These are phyloP conservation scores for Triglochin maritima DNA, from an alignment of 106 monocot genomes.

Conservation along the genomic window DNA sequence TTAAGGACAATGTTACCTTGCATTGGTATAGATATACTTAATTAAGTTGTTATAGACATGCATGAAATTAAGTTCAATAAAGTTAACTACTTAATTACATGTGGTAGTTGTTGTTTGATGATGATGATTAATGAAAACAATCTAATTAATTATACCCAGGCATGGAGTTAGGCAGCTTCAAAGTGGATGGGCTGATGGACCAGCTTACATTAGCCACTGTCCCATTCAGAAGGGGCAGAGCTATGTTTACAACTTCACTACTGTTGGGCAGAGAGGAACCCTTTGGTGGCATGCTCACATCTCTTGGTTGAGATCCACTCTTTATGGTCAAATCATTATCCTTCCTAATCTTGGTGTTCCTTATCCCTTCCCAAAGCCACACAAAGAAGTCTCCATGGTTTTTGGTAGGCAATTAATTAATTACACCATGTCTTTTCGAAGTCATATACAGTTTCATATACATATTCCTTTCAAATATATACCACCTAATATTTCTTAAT, in stretches of 20 bases:
- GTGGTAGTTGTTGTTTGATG: not conserved
- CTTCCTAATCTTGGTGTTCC: constrained; percentile 35
- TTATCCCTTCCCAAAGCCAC: constrained; percentile 30
- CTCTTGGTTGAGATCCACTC: constrained; percentile 34
- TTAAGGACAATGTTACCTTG: constrained; percentile 5
- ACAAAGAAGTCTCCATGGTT: constrained; percentile 20
- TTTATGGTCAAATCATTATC: constrained; percentile 31
- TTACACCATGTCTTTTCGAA: not conserved
- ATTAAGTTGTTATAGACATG: too few species aligned
- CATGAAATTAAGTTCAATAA: too few species aligned
- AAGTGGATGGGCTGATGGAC: constrained; percentile 57
- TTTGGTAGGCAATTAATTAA: constrained; percentile 1
- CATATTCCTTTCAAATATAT: too few species aligned
- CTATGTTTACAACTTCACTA: constrained; percentile 18
- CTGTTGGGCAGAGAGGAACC: constrained; percentile 10
- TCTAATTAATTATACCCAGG: constrained; percentile 13
- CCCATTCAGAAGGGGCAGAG: constrained; percentile 13
- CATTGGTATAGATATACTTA: constrained; percentile 5
- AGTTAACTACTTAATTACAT: not conserved
- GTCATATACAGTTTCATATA: too few species aligned
- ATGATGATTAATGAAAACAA: too few species aligned
- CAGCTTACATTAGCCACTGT: constrained; percentile 13
- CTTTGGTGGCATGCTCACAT: constrained; percentile 40
- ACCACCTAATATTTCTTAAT: too few species aligned
- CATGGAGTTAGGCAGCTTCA: constrained; percentile 50